Evolutionary conservation across 1,284 basidiomycete species (phyloP).

Genomic region (Kalmanozyma brasiliensis): DNA sequence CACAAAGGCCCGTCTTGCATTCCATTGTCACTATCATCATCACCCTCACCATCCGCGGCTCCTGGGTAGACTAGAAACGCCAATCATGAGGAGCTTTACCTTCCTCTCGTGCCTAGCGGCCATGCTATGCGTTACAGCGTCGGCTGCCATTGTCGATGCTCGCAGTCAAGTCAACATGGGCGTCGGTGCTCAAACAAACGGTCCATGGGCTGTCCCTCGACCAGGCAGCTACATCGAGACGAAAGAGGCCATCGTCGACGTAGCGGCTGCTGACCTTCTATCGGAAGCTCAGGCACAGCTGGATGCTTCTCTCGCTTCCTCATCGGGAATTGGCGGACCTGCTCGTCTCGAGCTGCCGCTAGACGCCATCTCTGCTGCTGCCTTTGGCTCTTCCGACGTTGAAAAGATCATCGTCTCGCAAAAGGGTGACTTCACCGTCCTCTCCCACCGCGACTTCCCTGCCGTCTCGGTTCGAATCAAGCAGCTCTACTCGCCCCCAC

Average conservation of each 20-base stretch:
- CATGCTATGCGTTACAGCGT: constrained; percentile 20
- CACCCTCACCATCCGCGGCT: background rate
- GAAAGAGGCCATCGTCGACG: constrained; percentile 1
- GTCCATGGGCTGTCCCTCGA: constrained; percentile 15
- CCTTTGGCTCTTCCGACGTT: constrained; percentile 27
- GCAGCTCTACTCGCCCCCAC: constrained; percentile 39
- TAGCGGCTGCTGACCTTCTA: background rate
- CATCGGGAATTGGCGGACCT: constrained; percentile 31
- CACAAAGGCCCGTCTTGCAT: background rate
- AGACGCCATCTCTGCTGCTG: constrained; percentile 40
- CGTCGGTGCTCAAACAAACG: constrained; percentile 26
- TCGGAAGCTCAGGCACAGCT: constrained; percentile 24
- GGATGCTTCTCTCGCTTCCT: constrained; percentile 13
- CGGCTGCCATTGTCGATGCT: constrained; percentile 29
- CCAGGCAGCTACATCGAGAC: constrained; percentile 23
- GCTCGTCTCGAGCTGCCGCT: constrained; percentile 47
- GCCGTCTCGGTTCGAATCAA: constrained; percentile 56
- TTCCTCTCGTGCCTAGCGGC: constrained; percentile 42
- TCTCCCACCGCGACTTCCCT: constrained; percentile 58
- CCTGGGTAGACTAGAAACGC: background rate
- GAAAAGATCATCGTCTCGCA: constrained; percentile 48
- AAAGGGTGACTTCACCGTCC: constrained; percentile 42
- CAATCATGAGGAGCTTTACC: constrained; percentile 29
- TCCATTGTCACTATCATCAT: background rate
- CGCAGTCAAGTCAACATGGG: constrained; percentile 30